Conservation (phyloP, 192 early-diverging fungal genomes). For the Lunasporangiospora selenospora region DNA sequence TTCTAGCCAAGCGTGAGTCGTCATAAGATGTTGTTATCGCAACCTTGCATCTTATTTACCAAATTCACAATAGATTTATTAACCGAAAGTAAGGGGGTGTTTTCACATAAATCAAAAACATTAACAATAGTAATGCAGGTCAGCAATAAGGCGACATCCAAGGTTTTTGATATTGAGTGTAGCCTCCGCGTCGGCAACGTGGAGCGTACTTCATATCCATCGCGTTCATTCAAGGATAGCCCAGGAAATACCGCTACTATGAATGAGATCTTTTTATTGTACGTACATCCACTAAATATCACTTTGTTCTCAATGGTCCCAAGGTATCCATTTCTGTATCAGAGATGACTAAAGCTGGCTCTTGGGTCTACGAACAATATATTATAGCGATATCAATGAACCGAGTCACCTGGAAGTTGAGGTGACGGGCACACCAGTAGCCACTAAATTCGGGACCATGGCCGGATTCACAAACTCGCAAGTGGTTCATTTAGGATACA, state of each 20-base stretch:
- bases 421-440: slow-evolving; percentile 29
- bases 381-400: slow-evolving; percentile 27
- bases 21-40: too few species aligned
- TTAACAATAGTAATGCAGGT: slow-evolving; percentile 41
- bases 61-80: too few species aligned
- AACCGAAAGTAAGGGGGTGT: too few species aligned
- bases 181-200: slow-evolving; percentile 22
- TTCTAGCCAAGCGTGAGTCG: slow-evolving; percentile 33
- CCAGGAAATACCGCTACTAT: slow-evolving; percentile 44
- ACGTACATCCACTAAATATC: too few species aligned
- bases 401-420: slow-evolving; percentile 37
- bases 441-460: slow-evolving; percentile 38
- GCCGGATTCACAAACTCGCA: slow-evolving; percentile 42
- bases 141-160: slow-evolving; percentile 32
- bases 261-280: slow-evolving; percentile 44
- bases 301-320: too few species aligned
- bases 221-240: slow-evolving; percentile 38
- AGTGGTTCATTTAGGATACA: slow-evolving; percentile 18
- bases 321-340: too few species aligned
- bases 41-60: too few species aligned
- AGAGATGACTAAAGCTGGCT: too few species aligned
- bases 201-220: slow-evolving; percentile 35
- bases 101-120: too few species aligned
- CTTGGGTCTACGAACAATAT: too few species aligned
- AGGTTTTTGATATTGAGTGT: slow-evolving; percentile 39